Evolutionary conservation across 2,329 filamentous ascomycete species (phyloP).

Genomic region (Trichophyton verrucosum): DNA sequence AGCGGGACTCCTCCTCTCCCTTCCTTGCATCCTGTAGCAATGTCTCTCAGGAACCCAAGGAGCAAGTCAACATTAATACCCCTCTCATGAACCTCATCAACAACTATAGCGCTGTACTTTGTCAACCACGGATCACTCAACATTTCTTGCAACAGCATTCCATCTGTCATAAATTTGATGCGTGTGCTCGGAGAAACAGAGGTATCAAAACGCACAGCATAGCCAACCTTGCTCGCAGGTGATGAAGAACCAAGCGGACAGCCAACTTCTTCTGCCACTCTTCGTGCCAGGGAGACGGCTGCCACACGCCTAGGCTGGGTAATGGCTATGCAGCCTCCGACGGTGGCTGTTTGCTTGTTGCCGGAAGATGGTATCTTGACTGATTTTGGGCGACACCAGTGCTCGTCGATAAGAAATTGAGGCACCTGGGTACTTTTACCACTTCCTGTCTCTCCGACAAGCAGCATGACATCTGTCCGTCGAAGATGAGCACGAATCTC

Average conservation of each 20-base stretch:
- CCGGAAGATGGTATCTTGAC: conserved; percentile 33
- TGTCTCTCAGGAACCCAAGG: conserved; percentile 72
- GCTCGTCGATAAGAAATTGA: conserved; percentile 68
- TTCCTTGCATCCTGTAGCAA: conserved; percentile 47
- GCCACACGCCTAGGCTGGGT: conserved; percentile 91
- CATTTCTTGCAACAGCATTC: conserved; percentile 91
- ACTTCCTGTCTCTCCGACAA: conserved; percentile 89
- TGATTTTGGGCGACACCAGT: conserved; percentile 59
- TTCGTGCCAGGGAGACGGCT: conserved; percentile 76
- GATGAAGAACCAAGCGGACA: conserved; percentile 48
- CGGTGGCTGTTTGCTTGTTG: conserved; percentile 23
- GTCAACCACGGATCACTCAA: conserved; percentile 68
- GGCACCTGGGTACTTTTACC: conserved; percentile 96
- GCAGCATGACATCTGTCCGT: conserved; percentile 60
- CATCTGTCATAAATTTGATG: conserved; percentile 92
- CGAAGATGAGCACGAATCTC: conserved; percentile 55
- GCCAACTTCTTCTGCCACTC: conserved; percentile 75
- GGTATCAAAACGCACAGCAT: conserved; percentile 89
- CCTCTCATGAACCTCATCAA: conserved; percentile 94
- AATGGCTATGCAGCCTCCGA: conserved; percentile 77
- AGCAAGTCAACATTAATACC: conserved; percentile 89
- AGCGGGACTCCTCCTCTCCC: conserved; percentile 60
- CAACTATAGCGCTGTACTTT: conserved; percentile 78
- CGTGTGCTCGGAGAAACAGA: conserved; percentile 66
- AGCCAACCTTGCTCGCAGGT: conserved; percentile 60